Base-by-base conservation (phyloP, 768 basidiomycete genomes). In the Termitomyces bulborhizus region DNA sequence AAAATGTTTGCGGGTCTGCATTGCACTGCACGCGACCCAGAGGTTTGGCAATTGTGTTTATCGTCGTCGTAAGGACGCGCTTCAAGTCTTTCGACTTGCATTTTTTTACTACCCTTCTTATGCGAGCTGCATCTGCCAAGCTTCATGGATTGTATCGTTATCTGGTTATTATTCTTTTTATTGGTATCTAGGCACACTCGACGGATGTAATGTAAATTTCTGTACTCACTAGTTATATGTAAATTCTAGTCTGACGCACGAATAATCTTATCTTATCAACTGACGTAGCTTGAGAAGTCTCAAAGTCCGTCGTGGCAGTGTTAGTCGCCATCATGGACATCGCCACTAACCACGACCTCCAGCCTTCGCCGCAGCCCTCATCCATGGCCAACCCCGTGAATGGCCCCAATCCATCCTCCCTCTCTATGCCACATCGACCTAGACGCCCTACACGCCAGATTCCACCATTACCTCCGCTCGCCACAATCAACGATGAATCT, bases 1-100 rank as follows among this genome's bases (percentile, higher is more conserved):
- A 72, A 66, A 13, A 61, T 58, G 24, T 79, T 81, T 63, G 65
- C 63, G 62, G 80, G 80, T 26, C 54, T 82, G 36, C 71, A 69
- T 3, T 65, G 56, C 27, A 65, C 67, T 48, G 60, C 65, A 49
- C 64, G 64, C 46, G 60, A 68, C 2, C 69, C 71, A 6, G 67
- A 71, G 26, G 66, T 69, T 4, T 81, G 74, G 79, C 70, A 60
- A 52, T 59, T 76, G 32, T 51, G 66, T 51, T 60, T 70, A 21
- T 56, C 43, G 44, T 62, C 48, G 57, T 43, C 16, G 46, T 53
- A 36, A 46, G 48, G 45, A 57, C 15, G 21, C 9, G 18, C 47
- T 24, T 26, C 31, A 11, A 32, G 26, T 24, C 8, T 9, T 48
- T 52, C 18, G 29, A 40, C 36, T 46, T 15, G 24, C 27, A 29